Base-by-base conservation (phyloP, 331 rosid species). In the Malus hybrid region DNA sequence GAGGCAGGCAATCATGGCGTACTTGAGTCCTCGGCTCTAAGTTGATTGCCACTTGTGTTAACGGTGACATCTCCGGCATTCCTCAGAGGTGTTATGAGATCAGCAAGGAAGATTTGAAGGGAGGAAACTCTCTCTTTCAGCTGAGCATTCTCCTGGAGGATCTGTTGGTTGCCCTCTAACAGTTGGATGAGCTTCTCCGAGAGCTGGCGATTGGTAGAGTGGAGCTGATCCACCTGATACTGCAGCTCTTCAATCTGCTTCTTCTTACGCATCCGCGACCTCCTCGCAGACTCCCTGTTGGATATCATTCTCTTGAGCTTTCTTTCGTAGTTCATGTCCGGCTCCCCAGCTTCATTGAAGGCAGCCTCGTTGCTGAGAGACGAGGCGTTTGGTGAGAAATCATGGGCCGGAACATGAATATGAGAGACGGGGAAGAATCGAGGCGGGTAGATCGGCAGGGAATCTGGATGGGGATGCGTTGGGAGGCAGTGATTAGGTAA, bases 101-200 rank as follows among this genome's bases (percentile, higher is more conserved):
- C 86, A 1, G 86, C 31, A 16, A 86, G 76, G 56, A 86, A 0
- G 39, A 79, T 69, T 71, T 86, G 87, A 64, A 81, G 86, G 1
- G 90, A 79, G 14, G 87, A 83, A n/a, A 86, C 82, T 63, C 83
- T 86, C 42, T 80, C 84, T 65, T 81, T 86, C 32, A 86, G 86
- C 65, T 83, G 82, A 69, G 84, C 71, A 79, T 86, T 83, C 36
- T 86, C 87, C n/a, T 76, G 86, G 65, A 86, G 74, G n/a, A 79
- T 79, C 65, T 76, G 82, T n/a, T 83, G 90, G 56, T 86, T 86
- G 62, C 81, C 78, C 42, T 86, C 87, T 10, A 86, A 10, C 15
- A 83, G 63, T 36, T 81, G 80, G 34, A 83, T 81, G 20, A 83
- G 65, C 72, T 83, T 86, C 68, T 83, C 83, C 4, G 86, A 83